phyloP scores from a whole-genome alignment of 2,329 filamentous ascomycete genomes.

The Septoria petroselini region DNA sequence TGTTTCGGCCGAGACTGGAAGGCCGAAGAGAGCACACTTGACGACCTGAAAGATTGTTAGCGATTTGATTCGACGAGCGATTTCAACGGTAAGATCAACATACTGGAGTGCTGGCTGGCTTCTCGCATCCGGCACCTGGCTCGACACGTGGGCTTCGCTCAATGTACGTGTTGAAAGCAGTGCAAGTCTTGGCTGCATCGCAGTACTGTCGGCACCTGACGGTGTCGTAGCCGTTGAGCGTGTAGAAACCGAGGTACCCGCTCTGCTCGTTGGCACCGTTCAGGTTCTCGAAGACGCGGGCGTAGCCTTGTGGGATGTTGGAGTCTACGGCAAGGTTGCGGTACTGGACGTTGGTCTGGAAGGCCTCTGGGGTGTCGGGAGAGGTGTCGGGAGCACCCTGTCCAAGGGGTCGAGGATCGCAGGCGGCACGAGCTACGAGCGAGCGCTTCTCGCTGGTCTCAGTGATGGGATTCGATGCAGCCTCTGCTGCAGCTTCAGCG shows the following conservation, averaged over 20 bases:
- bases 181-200: slow-evolving; percentile 23
- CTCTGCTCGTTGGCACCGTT: slow-evolving; percentile 20
- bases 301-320: slow-evolving; percentile 19
- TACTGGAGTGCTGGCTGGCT: slow-evolving; percentile 38
- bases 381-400: slow-evolving; percentile 21
- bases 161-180: slow-evolving; percentile 31
- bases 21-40: slow-evolving; percentile 41
- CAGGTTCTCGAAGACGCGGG: slow-evolving; percentile 22
- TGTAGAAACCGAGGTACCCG: slow-evolving; percentile 19
- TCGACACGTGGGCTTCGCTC: slow-evolving; percentile 38
- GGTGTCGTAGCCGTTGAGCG: slow-evolving; percentile 15
- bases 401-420: slow-evolving; percentile 24
- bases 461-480: slow-evolving; percentile 11
- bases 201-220: slow-evolving; percentile 21
- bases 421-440: slow-evolving; percentile 17
- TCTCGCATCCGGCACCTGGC: slow-evolving; percentile 35
- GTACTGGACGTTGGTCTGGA: slow-evolving; percentile 14
- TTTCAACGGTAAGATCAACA: neutral
- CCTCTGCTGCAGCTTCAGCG: slow-evolving; percentile 15
- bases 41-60: neutral
- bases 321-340: slow-evolving; percentile 7
- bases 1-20: slow-evolving; percentile 29
- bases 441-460: slow-evolving; percentile 7
- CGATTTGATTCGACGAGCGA: no score
- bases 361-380: slow-evolving; percentile 36